Evolutionary conservation across 164 flowering plant species (phyloP).

Genomic region (Macadamia integrifolia): DNA sequence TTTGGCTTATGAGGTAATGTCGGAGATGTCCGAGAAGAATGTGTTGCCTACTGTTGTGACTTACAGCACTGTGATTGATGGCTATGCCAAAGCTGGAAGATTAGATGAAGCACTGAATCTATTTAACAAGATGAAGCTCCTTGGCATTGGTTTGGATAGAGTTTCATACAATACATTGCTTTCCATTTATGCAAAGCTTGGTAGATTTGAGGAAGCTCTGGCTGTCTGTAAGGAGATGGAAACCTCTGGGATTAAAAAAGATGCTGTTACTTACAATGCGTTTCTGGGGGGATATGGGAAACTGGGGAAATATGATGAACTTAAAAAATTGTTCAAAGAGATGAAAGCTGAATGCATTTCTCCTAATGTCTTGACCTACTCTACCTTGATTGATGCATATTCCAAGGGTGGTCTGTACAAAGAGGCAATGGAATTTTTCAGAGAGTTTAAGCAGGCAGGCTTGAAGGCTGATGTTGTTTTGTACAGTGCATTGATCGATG

Average conservation of each 20-base stretch:
- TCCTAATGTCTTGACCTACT: conserved; percentile 84
- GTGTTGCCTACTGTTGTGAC: conserved; percentile 86
- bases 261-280: conserved; percentile 91
- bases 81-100: conserved; percentile 78
- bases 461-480: conserved; percentile 95
- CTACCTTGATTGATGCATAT: conserved; percentile 79
- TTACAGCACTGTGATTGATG: conserved; percentile 90
- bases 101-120: conserved; percentile 74
- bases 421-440: conserved; percentile 81
- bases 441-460: conserved; percentile 72
- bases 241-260: conserved; percentile 63
- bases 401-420: conserved; percentile 73
- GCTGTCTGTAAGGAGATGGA: conserved; percentile 81
- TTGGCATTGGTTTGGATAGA: conserved; percentile 67
- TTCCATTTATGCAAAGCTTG: conserved; percentile 75
- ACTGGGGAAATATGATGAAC: conserved; percentile 65
- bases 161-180: conserved; percentile 81
- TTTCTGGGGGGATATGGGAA: conserved; percentile 89
- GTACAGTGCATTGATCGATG: conserved; percentile 87
- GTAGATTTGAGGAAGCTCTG: conserved; percentile 78
- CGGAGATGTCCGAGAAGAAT: conserved; percentile 65
- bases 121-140: conserved; percentile 69
- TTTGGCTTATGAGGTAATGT: conserved; percentile 68
- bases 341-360: conserved; percentile 52
- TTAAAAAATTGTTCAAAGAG: conserved; percentile 52